phyloP scores from a whole-genome alignment of 2,329 filamentous ascomycete species.

The Onygenales sp. region DNA sequence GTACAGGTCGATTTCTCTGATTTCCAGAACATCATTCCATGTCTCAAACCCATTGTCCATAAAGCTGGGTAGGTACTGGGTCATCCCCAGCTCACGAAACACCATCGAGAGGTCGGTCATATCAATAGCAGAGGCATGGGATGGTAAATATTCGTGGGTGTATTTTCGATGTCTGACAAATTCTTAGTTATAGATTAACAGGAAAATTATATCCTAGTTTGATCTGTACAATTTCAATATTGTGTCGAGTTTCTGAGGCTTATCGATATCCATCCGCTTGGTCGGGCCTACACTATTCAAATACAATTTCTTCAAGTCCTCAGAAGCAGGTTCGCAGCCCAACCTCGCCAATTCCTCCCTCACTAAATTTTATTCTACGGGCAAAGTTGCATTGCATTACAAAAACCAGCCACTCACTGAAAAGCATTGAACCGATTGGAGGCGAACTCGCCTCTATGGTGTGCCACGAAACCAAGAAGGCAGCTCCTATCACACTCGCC shows the following conservation, averaged over 20 bases:
- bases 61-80: slow-evolving; percentile 6
- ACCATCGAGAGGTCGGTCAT: slow-evolving; percentile 5
- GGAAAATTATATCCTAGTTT: neutral
- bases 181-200: neutral
- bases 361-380: too few species aligned
- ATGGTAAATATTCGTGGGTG: neutral
- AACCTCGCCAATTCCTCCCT: neutral
- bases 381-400: neutral
- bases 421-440: neutral
- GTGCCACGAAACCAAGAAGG: neutral
- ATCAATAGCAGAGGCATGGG: neutral
- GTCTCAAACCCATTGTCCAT: slow-evolving; percentile 7
- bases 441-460: neutral
- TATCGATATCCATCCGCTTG: neutral
- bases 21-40: slow-evolving; percentile 8
- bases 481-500: neutral
- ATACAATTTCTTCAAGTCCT: neutral
- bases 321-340: neutral
- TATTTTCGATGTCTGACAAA: neutral
- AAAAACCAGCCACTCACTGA: neutral
- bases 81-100: slow-evolving; percentile 6
- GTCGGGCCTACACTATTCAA: neutral
- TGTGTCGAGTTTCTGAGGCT: neutral
- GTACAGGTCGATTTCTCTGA: slow-evolving; percentile 7
- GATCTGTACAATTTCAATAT: neutral